Conservation (phyloP, 2,329 filamentous ascomycete genomes). For the Penicillium sp. region DNA sequence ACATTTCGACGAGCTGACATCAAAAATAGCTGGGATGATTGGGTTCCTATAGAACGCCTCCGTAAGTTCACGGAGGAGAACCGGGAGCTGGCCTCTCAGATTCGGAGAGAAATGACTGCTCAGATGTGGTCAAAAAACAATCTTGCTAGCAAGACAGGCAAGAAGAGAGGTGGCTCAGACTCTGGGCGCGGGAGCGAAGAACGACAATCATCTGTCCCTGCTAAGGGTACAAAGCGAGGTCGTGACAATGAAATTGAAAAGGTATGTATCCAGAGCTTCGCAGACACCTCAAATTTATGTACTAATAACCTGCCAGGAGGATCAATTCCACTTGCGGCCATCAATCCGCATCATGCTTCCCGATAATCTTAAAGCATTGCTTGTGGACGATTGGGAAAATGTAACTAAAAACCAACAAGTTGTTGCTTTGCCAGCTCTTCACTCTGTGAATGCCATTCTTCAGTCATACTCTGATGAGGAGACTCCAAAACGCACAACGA, state of each 20-base stretch:
- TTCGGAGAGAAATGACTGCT: constrained; percentile 41
- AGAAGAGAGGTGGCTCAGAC: constrained; percentile 40
- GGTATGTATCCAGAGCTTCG: constrained; percentile 24
- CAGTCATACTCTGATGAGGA: constrained; percentile 74
- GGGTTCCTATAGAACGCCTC: constrained; percentile 89
- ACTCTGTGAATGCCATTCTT: constrained; percentile 72
- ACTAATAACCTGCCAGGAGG: constrained; percentile 61
- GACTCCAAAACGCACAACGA: constrained; percentile 60
- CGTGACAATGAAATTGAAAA: constrained; percentile 48
- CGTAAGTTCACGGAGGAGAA: constrained; percentile 95
- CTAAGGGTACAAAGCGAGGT: constrained; percentile 41
- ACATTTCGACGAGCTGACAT: constrained; percentile 8
- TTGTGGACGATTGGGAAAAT: constrained; percentile 99
- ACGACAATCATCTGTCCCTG: constrained; percentile 40
- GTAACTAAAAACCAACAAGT: constrained; percentile 93
- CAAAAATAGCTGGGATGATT: constrained; percentile 80
- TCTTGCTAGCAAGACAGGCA: constrained; percentile 19
- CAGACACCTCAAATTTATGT: background rate
- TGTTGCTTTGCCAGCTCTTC: constrained; percentile 73
- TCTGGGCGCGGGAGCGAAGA: constrained; percentile 45
- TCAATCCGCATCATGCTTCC: constrained; percentile 83
- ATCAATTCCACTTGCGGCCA: constrained; percentile 76
- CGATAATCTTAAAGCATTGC: constrained; percentile 82
- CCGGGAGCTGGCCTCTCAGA: constrained; percentile 69
- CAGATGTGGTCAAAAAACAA: constrained; percentile 26